Percentiles rank a stretch among this genome's conserved stretches.
Conservation (phyloP, 768 basidiomycete genomes). For the Lentinus brumalis region DNA sequence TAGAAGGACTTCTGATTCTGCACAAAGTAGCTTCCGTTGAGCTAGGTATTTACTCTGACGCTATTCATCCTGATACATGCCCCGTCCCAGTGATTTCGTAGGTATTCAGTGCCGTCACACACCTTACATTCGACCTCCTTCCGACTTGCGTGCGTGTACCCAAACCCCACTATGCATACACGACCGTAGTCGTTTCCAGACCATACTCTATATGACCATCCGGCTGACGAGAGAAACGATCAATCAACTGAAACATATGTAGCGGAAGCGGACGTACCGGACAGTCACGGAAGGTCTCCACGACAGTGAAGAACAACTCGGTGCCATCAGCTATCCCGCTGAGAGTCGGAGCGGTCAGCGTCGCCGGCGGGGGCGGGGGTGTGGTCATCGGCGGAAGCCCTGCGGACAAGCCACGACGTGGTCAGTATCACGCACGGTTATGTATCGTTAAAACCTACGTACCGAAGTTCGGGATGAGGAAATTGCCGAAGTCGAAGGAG, state of each 20-base stretch:
- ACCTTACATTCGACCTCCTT: no score
- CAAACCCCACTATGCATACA: conserved; percentile 2
- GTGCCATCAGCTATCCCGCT: conserved; percentile 6
- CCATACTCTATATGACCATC: conserved; percentile 17
- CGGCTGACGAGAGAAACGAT: conserved; percentile 2
- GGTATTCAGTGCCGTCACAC: no score
- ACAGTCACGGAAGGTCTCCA: conserved; percentile 23
- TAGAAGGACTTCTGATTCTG: no score
- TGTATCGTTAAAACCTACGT: neutral
- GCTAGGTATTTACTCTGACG: no score
- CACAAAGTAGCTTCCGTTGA: no score
- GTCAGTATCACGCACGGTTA: neutral
- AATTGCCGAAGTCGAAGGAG: conserved; percentile 22
- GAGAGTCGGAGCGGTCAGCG: conserved; percentile 13
- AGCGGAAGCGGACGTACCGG: conserved; percentile 12
- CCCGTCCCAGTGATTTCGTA: no score
- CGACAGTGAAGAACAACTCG: conserved; percentile 19
- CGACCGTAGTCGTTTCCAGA: conserved; percentile 15
- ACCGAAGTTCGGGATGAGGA: conserved; percentile 25
- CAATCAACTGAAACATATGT: neutral
- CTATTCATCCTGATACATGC: no score
- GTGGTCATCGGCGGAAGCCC: conserved; percentile 19
- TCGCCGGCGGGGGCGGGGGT: conserved; percentile 19
- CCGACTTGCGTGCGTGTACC: neutral
- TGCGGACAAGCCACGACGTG: neutral